Conservation (phyloP, 2,329 filamentous ascomycete species). For the Fusarium torulosum region DNA sequence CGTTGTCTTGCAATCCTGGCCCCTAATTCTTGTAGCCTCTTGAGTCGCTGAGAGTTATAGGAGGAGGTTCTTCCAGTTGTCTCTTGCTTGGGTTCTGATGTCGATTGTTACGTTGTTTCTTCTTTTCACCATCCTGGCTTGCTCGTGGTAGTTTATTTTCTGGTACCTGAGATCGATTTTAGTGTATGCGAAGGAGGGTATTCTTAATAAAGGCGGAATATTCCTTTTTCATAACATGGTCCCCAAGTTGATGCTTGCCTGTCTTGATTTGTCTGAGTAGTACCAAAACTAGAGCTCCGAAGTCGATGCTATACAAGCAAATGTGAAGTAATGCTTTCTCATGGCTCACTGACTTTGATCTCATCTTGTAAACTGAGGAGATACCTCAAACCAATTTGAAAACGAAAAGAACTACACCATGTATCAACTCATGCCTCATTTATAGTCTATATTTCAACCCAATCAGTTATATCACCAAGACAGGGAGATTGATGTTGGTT, state of each 20-base stretch:
- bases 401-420: no score
- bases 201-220: conserved; percentile 51
- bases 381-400: no score
- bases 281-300: background rate
- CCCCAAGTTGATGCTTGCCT: background rate
- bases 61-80: conserved; percentile 11
- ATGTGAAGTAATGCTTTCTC: background rate
- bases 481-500: background rate
- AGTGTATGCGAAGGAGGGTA: conserved; percentile 43
- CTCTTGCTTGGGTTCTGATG: conserved; percentile 39
- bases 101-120: conserved; percentile 32
- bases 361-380: background rate
- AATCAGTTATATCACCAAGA: background rate
- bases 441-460: no score
- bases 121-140: conserved; percentile 41
- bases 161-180: conserved; percentile 34
- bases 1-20: conserved; percentile 19
- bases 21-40: conserved; percentile 7
- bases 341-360: background rate
- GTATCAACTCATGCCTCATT: no score
- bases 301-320: background rate
- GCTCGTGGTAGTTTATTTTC: conserved; percentile 27
- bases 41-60: conserved; percentile 4
- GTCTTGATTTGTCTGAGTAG: background rate
- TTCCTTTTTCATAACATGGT: conserved; percentile 32